Evolutionary conservation across 306 rosid genomes (phyloP).

Genomic region (Lathyrus sativus): DNA sequence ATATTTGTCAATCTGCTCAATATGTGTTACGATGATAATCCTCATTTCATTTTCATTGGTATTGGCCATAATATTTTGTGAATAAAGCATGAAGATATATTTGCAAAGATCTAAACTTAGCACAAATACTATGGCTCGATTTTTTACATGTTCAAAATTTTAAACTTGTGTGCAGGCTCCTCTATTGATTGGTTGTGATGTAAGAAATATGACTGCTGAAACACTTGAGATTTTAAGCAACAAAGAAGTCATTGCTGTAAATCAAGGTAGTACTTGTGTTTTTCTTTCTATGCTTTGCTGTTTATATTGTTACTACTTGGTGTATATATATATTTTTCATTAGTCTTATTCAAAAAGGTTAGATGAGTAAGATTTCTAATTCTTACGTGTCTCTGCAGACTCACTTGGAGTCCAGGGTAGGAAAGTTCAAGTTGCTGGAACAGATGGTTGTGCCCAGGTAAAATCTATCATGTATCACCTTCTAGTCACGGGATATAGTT

Average conservation of each 20-base stretch:
- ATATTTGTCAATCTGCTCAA: constrained; percentile 21
- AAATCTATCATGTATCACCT: constrained; percentile 33
- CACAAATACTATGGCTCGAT: constrained; percentile 4
- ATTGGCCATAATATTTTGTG: constrained; percentile 11
- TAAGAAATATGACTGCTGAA: constrained; percentile 77
- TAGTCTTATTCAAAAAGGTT: constrained; percentile 23
- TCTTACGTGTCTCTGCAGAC: constrained; percentile 53
- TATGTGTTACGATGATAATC: constrained; percentile 22
- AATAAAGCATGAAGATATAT: constrained; percentile 30
- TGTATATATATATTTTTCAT: background rate
- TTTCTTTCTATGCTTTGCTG: constrained; percentile 7
- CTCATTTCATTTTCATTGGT: background rate
- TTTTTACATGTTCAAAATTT: constrained; percentile 37
- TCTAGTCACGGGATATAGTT: constrained; percentile 13
- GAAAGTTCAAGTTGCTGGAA: constrained; percentile 67
- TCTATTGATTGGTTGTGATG: constrained; percentile 81
- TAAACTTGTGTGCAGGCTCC: constrained; percentile 75
- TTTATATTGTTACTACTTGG: constrained; percentile 14
- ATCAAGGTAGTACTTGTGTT: constrained; percentile 68
- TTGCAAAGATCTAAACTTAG: constrained; percentile 24
- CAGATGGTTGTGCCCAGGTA: constrained; percentile 75
- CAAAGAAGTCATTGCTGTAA: constrained; percentile 79
- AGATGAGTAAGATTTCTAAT: constrained; percentile 11
- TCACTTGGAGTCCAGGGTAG: constrained; percentile 95
- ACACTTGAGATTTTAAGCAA: constrained; percentile 71